These are phyloP conservation scores for Harrya chromipes DNA, from an alignment of 768 basidiomycete species.

Conservation along the genomic window DNA sequence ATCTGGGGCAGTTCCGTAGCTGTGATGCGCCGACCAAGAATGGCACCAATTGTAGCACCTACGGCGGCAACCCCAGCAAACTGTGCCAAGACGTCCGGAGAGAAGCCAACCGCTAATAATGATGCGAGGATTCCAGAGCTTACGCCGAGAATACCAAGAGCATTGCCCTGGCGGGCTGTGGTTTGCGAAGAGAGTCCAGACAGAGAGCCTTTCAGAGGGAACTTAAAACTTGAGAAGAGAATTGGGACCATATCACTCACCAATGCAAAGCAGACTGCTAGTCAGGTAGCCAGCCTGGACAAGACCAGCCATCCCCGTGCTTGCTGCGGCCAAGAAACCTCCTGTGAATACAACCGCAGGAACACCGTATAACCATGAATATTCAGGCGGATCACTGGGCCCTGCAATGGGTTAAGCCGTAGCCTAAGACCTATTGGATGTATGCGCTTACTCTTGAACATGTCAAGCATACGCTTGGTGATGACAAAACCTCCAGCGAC, in stretches of 20 bases:
- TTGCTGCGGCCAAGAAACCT: conserved; percentile 78
- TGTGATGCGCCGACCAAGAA: conserved; percentile 80
- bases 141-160: conserved; percentile 84
- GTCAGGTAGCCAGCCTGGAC: conserved; percentile 87
- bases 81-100: conserved; percentile 68
- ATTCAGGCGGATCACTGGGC: conserved; percentile 83
- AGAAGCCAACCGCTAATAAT: conserved; percentile 79
- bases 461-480: conserved; percentile 89
- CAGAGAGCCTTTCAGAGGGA: conserved; percentile 54
- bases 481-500: conserved; percentile 88
- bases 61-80: conserved; percentile 74
- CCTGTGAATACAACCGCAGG: conserved; percentile 82
- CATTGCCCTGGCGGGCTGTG: conserved; percentile 86
- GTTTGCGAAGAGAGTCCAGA: conserved; percentile 76
- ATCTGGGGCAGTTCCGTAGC: conserved; percentile 87
- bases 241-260: conserved; percentile 33
- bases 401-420: conserved; percentile 39
- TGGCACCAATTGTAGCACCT: conserved; percentile 66
- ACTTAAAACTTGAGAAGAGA: not conserved
- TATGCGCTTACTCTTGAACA: conserved; percentile 72
- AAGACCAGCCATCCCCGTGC: conserved; percentile 80
- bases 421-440: not conserved
- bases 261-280: conserved; percentile 84
- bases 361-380: conserved; percentile 76
- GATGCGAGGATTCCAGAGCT: conserved; percentile 78